Percentiles rank a stretch among this genome's conserved stretches.
Conservation (phyloP, 169 alveolate species). For the Plasmodium billcollinsi region DNA sequence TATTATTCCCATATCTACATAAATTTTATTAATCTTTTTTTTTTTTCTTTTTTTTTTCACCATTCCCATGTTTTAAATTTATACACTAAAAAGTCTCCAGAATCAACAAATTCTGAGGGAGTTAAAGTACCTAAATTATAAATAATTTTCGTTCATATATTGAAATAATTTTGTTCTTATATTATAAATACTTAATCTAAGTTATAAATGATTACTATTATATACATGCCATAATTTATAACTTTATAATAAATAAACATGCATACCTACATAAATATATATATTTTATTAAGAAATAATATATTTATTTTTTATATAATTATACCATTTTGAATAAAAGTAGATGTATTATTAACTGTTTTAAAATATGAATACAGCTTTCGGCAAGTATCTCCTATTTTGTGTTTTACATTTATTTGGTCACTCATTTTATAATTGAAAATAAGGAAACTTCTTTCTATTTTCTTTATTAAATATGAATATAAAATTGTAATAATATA, state of each 20-base stretch:
- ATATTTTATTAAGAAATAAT: background rate
- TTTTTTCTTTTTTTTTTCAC: slow-evolving; percentile 42
- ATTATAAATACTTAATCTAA: too few species aligned
- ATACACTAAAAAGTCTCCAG: slow-evolving; percentile 80
- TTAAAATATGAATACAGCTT: slow-evolving; percentile 83
- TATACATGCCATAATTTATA: too few species aligned
- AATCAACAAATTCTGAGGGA: slow-evolving; percentile 82
- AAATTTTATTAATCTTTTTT: background rate
- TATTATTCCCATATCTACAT: background rate
- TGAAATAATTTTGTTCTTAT: slow-evolving; percentile 80
- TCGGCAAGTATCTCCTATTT: slow-evolving; percentile 89
- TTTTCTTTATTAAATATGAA: too few species aligned
- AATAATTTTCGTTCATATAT: background rate
- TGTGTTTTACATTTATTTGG: slow-evolving; percentile 76
- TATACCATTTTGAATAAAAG: slow-evolving; percentile 85
- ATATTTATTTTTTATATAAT: slow-evolving; percentile 1
- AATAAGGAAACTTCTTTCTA: too few species aligned
- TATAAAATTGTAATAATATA: too few species aligned
- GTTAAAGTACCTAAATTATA: slow-evolving; percentile 75
- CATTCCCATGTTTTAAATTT: slow-evolving; percentile 83
- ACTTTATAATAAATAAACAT: background rate
- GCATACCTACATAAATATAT: background rate
- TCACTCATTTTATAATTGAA: slow-evolving; percentile 51
- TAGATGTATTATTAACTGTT: slow-evolving; percentile 86
- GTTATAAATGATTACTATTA: too few species aligned